Base-by-base conservation (phyloP, 2,329 filamentous ascomycete genomes). In the Colletotrichum neosansevieriae region DNA sequence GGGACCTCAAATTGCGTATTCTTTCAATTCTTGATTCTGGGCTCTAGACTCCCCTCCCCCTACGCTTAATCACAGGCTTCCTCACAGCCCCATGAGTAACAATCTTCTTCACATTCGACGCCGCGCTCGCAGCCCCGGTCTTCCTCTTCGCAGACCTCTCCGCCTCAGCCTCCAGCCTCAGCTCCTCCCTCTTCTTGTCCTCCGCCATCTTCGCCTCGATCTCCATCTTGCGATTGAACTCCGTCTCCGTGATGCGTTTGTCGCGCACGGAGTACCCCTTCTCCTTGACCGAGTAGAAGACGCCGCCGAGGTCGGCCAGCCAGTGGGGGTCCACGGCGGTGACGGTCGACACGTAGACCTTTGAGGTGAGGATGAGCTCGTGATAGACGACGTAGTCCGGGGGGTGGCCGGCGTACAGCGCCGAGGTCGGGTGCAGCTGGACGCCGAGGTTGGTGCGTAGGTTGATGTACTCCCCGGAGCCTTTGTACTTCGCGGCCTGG, bases 311-410 rank as follows among this genome's bases (percentile, higher is more conserved):
- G 77, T 99, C 96, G 6, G 96, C 96, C 45, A 99, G 88, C 96
- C 96, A 99, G 77, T 97, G 94, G 59, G 96, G 95, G 78, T 99
- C 96, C 1, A 99, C 96, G 1, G 94, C 89, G 4, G 96, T 99
- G 10, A 99, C 96, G 4, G 94, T 97, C 3, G 93, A 97, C 90
- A 99, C 98, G 83, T 98, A 99, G 78, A 98, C 96, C 77, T 97
- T 98, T 65, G 91, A 93, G 0, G 96, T 99, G 69, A 99, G 88
- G 74, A 99, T 97, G 67, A 99, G 88, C 80, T 99, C 96, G 83
- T 99, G 96, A 80, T 99, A 99, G 47, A 99, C 90, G 59, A 99
- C 94, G 76, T 98, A 98, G 77, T 99, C 96, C 1, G 97, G 96
- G 24, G 97, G 88, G 79, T 97, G 97, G 4, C 96, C 96, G 1